Conservation (phyloP, 2,329 filamentous ascomycete genomes). For the Tolypocladium nubicola region DNA sequence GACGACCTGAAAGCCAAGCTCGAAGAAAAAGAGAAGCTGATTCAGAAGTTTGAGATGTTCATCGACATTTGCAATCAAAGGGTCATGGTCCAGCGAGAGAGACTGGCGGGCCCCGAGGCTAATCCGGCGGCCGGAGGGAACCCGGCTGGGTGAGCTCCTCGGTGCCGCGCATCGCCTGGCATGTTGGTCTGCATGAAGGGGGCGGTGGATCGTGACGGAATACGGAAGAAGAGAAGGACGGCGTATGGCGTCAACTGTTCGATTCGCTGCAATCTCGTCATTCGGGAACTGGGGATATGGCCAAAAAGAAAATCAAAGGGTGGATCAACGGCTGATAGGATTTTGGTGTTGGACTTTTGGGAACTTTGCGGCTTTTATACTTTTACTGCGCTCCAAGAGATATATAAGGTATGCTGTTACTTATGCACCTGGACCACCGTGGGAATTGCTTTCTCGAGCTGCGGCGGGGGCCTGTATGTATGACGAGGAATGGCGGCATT, state of each 20-base stretch:
- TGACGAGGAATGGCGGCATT: background rate
- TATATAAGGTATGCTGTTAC: background rate
- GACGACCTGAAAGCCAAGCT: constrained; percentile 48
- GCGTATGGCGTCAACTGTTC: background rate
- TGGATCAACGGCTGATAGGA: background rate
- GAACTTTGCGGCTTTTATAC: background rate
- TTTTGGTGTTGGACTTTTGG: background rate
- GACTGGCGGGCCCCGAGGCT: constrained; percentile 26
- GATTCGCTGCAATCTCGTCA: background rate
- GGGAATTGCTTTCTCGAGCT: background rate
- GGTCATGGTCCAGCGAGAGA: constrained; percentile 52
- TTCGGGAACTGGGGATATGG: background rate
- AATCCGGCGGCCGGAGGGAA: constrained; percentile 14
- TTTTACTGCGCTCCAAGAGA: background rate
- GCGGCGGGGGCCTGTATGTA: background rate
- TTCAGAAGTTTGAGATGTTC: constrained; percentile 57
- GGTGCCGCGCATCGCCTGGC: background rate
- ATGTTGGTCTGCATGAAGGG: background rate
- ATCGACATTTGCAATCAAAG: constrained; percentile 59
- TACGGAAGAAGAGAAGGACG: background rate
- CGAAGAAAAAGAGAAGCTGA: constrained; percentile 51
- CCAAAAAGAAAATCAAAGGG: background rate
- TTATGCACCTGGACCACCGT: background rate
- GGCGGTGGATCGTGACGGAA: background rate
- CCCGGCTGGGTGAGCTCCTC: constrained; percentile 10